Evolutionary conservation across 805 yeast species (phyloP).

Genomic region (Starmerella stellata): DNA sequence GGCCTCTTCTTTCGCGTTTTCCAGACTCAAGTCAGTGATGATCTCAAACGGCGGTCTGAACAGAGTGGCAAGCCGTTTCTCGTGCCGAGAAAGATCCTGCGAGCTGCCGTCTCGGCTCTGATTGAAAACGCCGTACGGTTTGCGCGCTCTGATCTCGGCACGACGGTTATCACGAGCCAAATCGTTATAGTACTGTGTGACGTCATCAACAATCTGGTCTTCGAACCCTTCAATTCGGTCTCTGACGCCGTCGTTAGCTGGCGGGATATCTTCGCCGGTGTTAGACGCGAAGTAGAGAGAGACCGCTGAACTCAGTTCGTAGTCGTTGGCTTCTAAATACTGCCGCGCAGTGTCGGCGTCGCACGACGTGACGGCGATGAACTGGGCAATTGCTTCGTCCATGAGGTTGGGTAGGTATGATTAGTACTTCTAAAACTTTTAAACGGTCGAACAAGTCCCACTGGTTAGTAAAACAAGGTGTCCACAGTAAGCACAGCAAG

Average conservation of each 20-base stretch:
- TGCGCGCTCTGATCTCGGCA: constrained; percentile 11
- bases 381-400: constrained; percentile 36
- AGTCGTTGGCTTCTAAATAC: constrained; percentile 61
- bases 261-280: constrained; percentile 31
- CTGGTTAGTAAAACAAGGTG: no score
- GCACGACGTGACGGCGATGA: constrained; percentile 68
- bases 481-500: no score
- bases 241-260: constrained; percentile 47
- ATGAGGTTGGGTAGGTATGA: no score
- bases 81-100: constrained; percentile 12
- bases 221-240: constrained; percentile 62
- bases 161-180: constrained; percentile 13
- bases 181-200: constrained; percentile 15
- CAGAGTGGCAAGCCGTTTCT: constrained; percentile 55
- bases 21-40: constrained; percentile 50
- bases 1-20: constrained; percentile 54
- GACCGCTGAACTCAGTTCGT: constrained; percentile 67
- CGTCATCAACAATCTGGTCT: constrained; percentile 52
- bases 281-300: constrained; percentile 55
- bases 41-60: constrained; percentile 91
- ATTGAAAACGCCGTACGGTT: constrained; percentile 33
- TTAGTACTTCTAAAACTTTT: no score
- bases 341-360: constrained; percentile 53
- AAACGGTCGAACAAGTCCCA: no score
- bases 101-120: constrained; percentile 23